Evolutionary conservation across 83 land plant species (phyloP).

Genomic region (Isoetes engelmannii): DNA sequence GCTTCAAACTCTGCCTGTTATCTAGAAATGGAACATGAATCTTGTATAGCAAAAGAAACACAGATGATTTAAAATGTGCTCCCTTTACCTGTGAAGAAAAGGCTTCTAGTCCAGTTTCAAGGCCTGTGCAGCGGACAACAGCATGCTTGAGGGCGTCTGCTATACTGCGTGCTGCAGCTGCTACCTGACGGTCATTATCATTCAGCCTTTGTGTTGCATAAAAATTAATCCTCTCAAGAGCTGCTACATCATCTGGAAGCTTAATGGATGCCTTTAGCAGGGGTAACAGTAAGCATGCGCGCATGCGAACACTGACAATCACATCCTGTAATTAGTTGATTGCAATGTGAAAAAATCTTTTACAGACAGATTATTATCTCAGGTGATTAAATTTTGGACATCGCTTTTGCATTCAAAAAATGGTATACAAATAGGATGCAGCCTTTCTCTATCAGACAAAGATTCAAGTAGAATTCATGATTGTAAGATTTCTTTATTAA

Average conservation of each 20-base stretch:
- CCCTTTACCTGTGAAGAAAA: conserved; percentile 22
- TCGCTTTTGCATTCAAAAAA: too few relatives aligned
- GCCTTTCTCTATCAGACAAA: too few relatives aligned
- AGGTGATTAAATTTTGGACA: too few relatives aligned
- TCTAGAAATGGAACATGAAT: not conserved
- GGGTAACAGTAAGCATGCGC: conserved; percentile 38
- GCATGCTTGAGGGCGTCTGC: conserved; percentile 31
- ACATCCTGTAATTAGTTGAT: conserved; percentile 25
- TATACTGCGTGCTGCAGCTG: conserved; percentile 33
- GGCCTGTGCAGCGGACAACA: conserved; percentile 17
- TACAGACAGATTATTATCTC: too few relatives aligned
- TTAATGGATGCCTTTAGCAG: conserved; percentile 24
- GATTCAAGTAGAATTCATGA: too few relatives aligned
- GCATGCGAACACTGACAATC: conserved; percentile 37
- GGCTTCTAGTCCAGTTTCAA: conserved; percentile 26
- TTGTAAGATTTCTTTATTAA: too few relatives aligned
- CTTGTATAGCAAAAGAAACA: not conserved
- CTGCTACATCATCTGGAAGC: conserved; percentile 34
- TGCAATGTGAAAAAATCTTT: too few relatives aligned
- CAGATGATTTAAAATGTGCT: not conserved
- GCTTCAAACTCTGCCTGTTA: conserved; percentile 32
- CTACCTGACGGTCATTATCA: conserved; percentile 34
- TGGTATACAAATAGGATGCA: too few relatives aligned
- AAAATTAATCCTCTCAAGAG: conserved; percentile 34
- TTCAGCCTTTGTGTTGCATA: conserved; percentile 38